A percentile compares a stretch with the other conserved stretches of the same genome.
These are phyloP conservation scores for Ceratocystis papillata DNA, from an alignment of 2,329 filamentous ascomycete species.

Conservation along the genomic window DNA sequence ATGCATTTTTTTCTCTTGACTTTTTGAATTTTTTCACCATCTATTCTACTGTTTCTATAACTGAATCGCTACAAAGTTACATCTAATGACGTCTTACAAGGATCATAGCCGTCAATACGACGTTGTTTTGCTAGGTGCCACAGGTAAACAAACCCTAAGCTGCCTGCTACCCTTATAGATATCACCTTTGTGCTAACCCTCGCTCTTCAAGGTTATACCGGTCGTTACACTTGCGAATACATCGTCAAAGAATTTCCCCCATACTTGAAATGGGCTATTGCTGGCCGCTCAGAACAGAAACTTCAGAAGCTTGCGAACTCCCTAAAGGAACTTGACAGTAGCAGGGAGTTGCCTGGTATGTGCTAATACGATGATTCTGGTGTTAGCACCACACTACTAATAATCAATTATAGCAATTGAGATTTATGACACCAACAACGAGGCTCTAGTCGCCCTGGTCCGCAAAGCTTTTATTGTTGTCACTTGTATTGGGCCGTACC, in stretches of 20 bases:
- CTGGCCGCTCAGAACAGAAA: conserved; percentile 69
- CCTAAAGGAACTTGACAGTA: conserved; percentile 52
- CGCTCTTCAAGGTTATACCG: conserved; percentile 59
- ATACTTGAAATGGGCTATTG: conserved; percentile 76
- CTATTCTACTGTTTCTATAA: background rate
- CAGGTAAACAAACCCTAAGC: conserved; percentile 37
- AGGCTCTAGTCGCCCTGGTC: conserved; percentile 38
- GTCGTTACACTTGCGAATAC: conserved; percentile 63
- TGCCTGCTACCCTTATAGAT: background rate
- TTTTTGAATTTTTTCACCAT: background rate
- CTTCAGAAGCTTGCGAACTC: conserved; percentile 57
- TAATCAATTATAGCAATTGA: conserved; percentile 38
- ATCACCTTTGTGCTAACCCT: background rate
- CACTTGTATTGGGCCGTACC: conserved; percentile 50
- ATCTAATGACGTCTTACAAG: conserved; percentile 39
- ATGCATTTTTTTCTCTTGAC: background rate
- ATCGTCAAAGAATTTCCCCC: conserved; percentile 60
- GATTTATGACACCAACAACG: conserved; percentile 39
- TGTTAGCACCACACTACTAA: conserved; percentile 8
- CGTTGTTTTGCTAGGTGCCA: conserved; percentile 47
- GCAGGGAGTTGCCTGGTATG: conserved; percentile 60
- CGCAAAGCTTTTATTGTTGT: conserved; percentile 48
- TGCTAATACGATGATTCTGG: background rate
- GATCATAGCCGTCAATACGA: conserved; percentile 45
- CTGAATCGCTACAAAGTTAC: conserved; percentile 14